Evolutionary conservation across 2,329 filamentous ascomycete genomes (phyloP), one percentile per base, ranked within the genome.

Genomic region (Amylocarpus encephaloides): DNA sequence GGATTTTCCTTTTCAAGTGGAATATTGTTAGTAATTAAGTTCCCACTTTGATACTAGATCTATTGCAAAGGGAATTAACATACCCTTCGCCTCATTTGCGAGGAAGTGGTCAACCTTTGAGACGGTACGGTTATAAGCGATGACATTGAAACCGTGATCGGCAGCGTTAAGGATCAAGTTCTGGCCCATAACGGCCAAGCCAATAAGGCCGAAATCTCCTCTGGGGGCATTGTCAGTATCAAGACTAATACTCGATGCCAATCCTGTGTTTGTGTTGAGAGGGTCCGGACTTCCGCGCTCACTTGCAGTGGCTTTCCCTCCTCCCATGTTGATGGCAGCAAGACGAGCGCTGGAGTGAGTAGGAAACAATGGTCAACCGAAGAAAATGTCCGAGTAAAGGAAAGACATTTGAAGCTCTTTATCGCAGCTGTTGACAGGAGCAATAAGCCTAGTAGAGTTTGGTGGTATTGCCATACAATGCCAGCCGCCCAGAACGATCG

Each of bases 121-220:
- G 64, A 96, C 88, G 65, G 93, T 98, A 74, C 93, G 88, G 86
- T 98, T 98, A 84, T 87, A 98, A 64, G 92, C 93, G 74, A 92
- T 87, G 68, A 98, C 88, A 70, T 89, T 97, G 83, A 94, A 97
- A 68, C 91, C 86, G 66, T 92, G 83, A 72, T 93, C 88, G 65
- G 88, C 88, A 76, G 85, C 88, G 73, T 93, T 93, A 68, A 93
- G 74, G 71, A 93, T 91, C 73, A 93, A 76, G 77, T 92, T 93
- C 78, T 91, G 85, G 71, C 79, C 81, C 81, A 93, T 93, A 74
- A 93, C 88, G 76, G 88, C 88, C 77, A 93, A 80, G 81, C 88
- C 88, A 71, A 93, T 92, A 69, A 93, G 86, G 79, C 88, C 88
- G 74, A 93, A 84, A 83, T 93, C 87, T 75, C 69, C 66, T 66